Evolutionary conservation across 495 filamentous ascomycete genomes (phyloP), one percentile per base, ranked within the genome.

Genomic region (Xylaria scruposa): DNA sequence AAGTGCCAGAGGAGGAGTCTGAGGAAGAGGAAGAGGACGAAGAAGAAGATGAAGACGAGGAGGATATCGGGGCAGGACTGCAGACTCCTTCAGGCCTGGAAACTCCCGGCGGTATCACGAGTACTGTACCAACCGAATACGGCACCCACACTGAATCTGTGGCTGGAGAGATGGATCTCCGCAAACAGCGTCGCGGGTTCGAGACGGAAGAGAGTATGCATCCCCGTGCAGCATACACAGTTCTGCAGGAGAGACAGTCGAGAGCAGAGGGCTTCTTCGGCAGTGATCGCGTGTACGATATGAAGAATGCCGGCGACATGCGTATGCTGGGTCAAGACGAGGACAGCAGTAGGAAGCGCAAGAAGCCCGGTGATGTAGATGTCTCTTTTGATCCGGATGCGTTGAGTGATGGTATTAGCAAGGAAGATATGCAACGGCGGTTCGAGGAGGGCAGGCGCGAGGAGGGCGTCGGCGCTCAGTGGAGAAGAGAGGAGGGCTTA

Each of bases 361-460:
- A 96, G 85, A 95, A 97, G 87, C 95, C 92, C 0, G 96, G 94
- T 19, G 96, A 99, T 81, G 88, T 99, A 33, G 96, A 99, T 70
- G 91, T 98, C 29, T 91, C 93, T 29, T 88, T 99, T 61, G 93
- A 99, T 78, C 88, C 93, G 24, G 93, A 97, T 75, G 85, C 89
- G 29, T 79, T 99, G 70, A 88, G 87, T 66, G 94, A 93, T 71
- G 91, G 92, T 21, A 84, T 98, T 62, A 90, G 83, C 87, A 89
- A 85, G 72, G 87, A 88, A 26, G 86, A 89, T 54, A 76, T 88
- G 75, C 76, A 77, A 63, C 76, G 77, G 74, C 83, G 90, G 77
- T 99, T 95, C 75, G 95, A 98, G 71, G 88, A 89, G 13, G 86
- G 92, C 71, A 88, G 90, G 77, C 87, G 92, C 73, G 90, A 93